phyloP scores from a whole-genome alignment of 495 filamentous ascomycete species.

The Penicillium canariense region DNA sequence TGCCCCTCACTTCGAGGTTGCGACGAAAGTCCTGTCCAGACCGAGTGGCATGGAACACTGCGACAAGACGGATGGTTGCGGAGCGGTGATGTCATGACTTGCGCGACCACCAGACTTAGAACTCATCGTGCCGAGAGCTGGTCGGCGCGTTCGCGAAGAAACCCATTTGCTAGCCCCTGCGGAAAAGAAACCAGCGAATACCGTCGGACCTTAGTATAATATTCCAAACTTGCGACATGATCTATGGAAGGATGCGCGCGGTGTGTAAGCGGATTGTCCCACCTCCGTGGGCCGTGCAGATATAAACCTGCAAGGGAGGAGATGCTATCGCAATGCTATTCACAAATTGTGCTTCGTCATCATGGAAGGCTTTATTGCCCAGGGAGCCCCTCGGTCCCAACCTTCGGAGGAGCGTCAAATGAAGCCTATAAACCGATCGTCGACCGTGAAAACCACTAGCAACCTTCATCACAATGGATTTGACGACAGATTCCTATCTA shows the following conservation, averaged over 20 bases:
- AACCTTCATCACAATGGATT: conserved; percentile 6
- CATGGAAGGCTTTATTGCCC: background rate
- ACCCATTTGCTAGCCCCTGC: too few relatives aligned
- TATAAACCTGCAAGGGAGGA: too few relatives aligned
- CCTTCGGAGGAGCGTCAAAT: background rate
- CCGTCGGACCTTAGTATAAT: too few relatives aligned
- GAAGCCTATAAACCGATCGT: conserved; percentile 1
- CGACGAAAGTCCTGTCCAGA: background rate
- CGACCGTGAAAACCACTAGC: background rate
- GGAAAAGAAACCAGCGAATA: too few relatives aligned
- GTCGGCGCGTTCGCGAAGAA: too few relatives aligned
- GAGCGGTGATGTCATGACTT: conserved; percentile 5
- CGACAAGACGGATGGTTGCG: background rate
- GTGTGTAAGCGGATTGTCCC: too few relatives aligned
- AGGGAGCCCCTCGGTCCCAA: background rate
- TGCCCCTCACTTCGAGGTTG: background rate
- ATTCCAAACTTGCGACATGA: too few relatives aligned
- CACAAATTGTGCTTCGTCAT: background rate
- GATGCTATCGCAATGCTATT: too few relatives aligned
- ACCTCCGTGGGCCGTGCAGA: too few relatives aligned
- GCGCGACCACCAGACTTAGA: background rate
- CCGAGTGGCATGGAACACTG: background rate
- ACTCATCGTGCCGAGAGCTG: too few relatives aligned
- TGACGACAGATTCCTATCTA: background rate
- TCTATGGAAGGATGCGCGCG: too few relatives aligned